Base-by-base conservation (phyloP, 1,284 basidiomycete species). In the Trichosporon coremiiforme region DNA sequence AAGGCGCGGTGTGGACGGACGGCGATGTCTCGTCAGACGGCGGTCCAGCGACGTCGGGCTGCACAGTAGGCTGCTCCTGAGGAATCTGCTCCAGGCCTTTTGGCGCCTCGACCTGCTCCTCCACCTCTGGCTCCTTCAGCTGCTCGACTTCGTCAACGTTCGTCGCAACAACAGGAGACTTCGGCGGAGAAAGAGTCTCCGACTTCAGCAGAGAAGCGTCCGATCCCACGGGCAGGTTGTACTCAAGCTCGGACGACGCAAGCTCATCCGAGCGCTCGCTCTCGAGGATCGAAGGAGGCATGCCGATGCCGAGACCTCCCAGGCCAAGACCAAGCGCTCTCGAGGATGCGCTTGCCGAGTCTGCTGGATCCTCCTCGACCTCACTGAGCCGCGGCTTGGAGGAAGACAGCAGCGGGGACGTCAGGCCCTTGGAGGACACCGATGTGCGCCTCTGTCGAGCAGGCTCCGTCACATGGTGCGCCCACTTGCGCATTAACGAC, bases 401-500 rank as follows among this genome's bases (percentile, higher is more conserved):
- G 4, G 20, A 22, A 2, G 57, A 60, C 6, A 60, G 31, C 15
- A 60, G 17, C 13, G 57, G 57, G 6, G 57, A 60, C 15, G 57
- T 60, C 15, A 60, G 57, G 22, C 57, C 17, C 57, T 33, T 31
- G 15, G 57, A 60, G 4, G 57, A 35, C 2, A 15, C 57, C 17
- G 57, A 60, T 2, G 57, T 65, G 17, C 33, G 65, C 29, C 65
- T 35, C 33, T 25, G 45, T 4, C 31, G 31, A n/a, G 57, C 57
- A 13, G 57, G 57, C 57, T 60, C 57, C 2, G 68, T 65, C 15
- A 71, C 72, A 20, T 67, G 66, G 2, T 62, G 33, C 4, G 72
- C 72, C 72, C 72, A 73, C 55, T 73, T 73, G 66, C 72, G 72
- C 50, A 73, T 70, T 0, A 73, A 64, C 0, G 72, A 73, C 12